Conservation (phyloP, 1,284 basidiomycete genomes). For the Fomitopsis schrenkii region DNA sequence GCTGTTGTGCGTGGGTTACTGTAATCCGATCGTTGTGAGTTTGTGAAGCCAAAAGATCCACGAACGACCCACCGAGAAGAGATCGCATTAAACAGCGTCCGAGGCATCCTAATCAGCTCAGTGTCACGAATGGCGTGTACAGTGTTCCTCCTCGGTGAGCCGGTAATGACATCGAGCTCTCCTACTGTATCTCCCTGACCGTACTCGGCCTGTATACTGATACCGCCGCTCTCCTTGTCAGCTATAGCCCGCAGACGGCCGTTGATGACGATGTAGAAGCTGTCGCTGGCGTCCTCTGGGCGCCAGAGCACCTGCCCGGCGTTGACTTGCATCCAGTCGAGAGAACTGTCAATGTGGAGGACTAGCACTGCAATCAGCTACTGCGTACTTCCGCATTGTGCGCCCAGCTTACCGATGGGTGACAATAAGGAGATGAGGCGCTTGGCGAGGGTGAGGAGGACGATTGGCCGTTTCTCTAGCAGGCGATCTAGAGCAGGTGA, state of each 20-base stretch:
- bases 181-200: conserved; percentile 88
- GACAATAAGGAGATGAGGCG: conserved; percentile 92
- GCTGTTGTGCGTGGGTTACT: conserved; percentile 95
- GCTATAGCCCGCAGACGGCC: conserved; percentile 87
- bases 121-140: conserved; percentile 98
- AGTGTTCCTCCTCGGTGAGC: conserved; percentile 83
- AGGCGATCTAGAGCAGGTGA: conserved; percentile 85
- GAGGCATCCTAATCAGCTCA: conserved; percentile 96
- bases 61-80: conserved; percentile 62
- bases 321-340: conserved; percentile 98
- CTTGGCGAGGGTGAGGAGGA: conserved; percentile 94
- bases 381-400: not conserved
- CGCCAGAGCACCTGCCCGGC: conserved; percentile 93
- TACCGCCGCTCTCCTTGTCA: conserved; percentile 65
- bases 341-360: conserved; percentile 92
- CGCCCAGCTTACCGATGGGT: conserved; percentile 65
- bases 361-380: conserved; percentile 45
- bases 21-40: not conserved
- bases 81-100: conserved; percentile 97
- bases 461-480: conserved; percentile 92
- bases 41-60: not conserved
- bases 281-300: conserved; percentile 85
- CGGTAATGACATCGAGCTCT: conserved; percentile 97
- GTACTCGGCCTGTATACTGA: conserved; percentile 89
- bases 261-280: conserved; percentile 98